Evolutionary conservation across 2,329 filamentous ascomycete species (phyloP).

Genomic region (Alternaria panax): DNA sequence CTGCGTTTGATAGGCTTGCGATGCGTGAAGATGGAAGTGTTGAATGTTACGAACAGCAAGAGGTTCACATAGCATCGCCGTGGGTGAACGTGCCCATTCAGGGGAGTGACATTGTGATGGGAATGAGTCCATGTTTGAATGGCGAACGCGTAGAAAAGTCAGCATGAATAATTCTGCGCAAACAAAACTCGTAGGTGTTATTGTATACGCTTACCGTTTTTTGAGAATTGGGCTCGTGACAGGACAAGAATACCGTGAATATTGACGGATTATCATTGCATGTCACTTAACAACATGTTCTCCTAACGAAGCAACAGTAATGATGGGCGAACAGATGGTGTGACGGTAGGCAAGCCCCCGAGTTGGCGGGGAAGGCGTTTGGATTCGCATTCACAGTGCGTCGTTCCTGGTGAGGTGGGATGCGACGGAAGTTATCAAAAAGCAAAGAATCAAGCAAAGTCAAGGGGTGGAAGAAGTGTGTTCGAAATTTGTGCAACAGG

Average conservation of each 20-base stretch:
- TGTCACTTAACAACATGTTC: background rate
- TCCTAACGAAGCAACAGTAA: background rate
- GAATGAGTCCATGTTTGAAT: conserved; percentile 8
- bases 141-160: conserved; percentile 12
- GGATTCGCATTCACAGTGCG: background rate
- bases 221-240: background rate
- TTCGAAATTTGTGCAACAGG: background rate
- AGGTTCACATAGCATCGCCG: conserved; percentile 3
- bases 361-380: background rate
- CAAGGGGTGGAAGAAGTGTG: background rate
- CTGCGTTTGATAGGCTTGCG: background rate
- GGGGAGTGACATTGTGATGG: background rate
- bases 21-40: conserved; percentile 25
- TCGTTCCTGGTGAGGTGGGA: background rate
- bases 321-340: no score
- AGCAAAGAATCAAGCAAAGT: background rate
- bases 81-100: background rate
- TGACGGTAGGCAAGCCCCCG: background rate
- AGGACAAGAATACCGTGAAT: background rate
- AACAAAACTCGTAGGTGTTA: background rate
- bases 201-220: background rate
- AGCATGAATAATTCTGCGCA: background rate
- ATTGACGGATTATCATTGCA: background rate
- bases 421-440: background rate
- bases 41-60: conserved; percentile 14